A percentile compares a stretch with the other conserved stretches of the same genome.
These are phyloP conservation scores for Melaleuca quinquenervia DNA, from an alignment of 345 rosid species.

Conservation along the genomic window DNA sequence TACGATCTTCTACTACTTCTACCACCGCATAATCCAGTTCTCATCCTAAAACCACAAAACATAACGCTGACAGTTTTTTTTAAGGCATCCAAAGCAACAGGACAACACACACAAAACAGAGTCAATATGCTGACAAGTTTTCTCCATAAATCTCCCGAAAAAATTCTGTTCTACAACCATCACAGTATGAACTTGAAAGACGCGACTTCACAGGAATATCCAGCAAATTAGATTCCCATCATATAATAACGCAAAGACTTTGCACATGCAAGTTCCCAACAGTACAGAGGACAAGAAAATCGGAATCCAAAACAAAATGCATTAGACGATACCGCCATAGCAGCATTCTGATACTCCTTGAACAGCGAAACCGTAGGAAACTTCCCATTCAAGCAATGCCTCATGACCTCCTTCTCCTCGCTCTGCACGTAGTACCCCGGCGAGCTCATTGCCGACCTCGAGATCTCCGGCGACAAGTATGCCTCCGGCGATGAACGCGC, in stretches of 20 bases:
- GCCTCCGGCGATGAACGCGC: constrained; percentile 44
- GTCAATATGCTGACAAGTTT: background rate
- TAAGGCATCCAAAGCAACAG: background rate
- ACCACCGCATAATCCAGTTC: background rate
- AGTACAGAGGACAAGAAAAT: background rate
- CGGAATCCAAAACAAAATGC: background rate
- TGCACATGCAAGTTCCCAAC: background rate
- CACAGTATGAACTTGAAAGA: background rate
- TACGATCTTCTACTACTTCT: background rate
- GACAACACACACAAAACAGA: background rate
- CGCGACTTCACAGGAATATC: background rate
- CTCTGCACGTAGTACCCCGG: constrained; percentile 19
- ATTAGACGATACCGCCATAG: constrained; percentile 56
- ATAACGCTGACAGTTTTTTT: background rate
- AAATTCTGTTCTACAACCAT: background rate
- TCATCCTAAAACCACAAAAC: background rate
- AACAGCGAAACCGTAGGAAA: constrained; percentile 84
- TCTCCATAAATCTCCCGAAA: background rate
- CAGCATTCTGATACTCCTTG: constrained; percentile 83
- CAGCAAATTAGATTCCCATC: background rate
- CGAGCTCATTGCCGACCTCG: constrained; percentile 27
- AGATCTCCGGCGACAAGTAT: constrained; percentile 63
- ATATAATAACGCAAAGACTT: background rate
- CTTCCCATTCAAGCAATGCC: constrained; percentile 65
- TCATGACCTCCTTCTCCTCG: constrained; percentile 35